Evolutionary conservation across 371 early-diverging fungal genomes (phyloP).

Genomic region (Syncephalis plumigaleata): DNA sequence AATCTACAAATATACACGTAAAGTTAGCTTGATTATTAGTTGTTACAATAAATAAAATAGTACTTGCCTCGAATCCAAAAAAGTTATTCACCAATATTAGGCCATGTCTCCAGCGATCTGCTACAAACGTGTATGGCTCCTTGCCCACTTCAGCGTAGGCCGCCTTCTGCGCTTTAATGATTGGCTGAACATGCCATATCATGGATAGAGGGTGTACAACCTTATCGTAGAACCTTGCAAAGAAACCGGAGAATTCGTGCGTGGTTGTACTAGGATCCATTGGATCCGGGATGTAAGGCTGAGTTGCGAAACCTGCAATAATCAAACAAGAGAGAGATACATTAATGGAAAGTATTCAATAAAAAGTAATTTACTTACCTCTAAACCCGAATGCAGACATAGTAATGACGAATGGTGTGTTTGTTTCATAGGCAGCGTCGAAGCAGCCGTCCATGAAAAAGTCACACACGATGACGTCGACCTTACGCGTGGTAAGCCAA

Average conservation of each 20-base stretch:
- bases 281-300: background rate
- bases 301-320: too few relatives aligned
- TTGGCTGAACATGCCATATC: background rate
- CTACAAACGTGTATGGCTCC: background rate
- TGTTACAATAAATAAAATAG: too few relatives aligned
- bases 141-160: background rate
- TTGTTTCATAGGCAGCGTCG: conserved; percentile 1
- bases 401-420: conserved; percentile 1
- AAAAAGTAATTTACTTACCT: background rate
- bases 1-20: background rate
- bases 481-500: background rate
- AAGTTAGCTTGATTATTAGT: too few relatives aligned
- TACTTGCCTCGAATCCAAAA: background rate
- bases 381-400: background rate
- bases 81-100: background rate
- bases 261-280: background rate
- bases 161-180: background rate
- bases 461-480: conserved; percentile 5
- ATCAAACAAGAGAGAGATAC: too few relatives aligned
- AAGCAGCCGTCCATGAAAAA: conserved; percentile 2
- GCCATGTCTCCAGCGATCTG: background rate
- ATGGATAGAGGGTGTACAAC: background rate
- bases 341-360: background rate
- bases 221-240: background rate
- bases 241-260: background rate